A percentile compares a stretch with the other conserved stretches of the same genome.
Evolutionary conservation across 2,329 filamentous ascomycete genomes (phyloP).

Genomic region (Fusarium solani-melongenae): DNA sequence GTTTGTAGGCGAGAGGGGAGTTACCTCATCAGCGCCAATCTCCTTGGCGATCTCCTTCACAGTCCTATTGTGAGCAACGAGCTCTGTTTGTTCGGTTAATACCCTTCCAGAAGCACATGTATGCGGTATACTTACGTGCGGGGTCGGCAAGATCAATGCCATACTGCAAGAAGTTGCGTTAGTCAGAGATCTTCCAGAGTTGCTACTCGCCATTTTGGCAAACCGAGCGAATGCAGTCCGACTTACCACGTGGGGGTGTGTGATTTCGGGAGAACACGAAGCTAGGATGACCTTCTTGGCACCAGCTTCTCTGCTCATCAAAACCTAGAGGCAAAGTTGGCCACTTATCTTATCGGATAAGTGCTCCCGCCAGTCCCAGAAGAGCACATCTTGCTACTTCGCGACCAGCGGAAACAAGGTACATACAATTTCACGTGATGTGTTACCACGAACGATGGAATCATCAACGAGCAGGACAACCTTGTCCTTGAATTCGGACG

Average conservation of each 20-base stretch:
- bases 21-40: constrained; percentile 65
- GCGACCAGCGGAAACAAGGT: constrained; percentile 25
- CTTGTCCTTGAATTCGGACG: constrained; percentile 82
- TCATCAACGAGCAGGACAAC: constrained; percentile 89
- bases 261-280: constrained; percentile 84
- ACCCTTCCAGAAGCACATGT: neutral
- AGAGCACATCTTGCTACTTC: neutral
- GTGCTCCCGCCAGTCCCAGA: neutral
- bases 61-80: constrained; percentile 55
- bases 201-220: neutral
- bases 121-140: constrained; percentile 34
- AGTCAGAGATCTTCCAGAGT: neutral
- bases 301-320: constrained; percentile 87
- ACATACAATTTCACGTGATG: constrained; percentile 75
- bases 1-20: constrained; percentile 52
- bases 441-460: constrained; percentile 81
- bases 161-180: constrained; percentile 42
- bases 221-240: neutral
- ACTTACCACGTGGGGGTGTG: constrained; percentile 85
- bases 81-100: constrained; percentile 41
- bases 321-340: constrained; percentile 35
- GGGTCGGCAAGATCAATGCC: constrained; percentile 60
- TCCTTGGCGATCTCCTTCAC: constrained; percentile 52
- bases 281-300: constrained; percentile 86
- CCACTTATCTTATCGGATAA: neutral